Evolutionary conservation across 140 eudicot genomes (phyloP), one percentile per base, ranked within the genome.

Genomic region (Cichorium intybus): DNA sequence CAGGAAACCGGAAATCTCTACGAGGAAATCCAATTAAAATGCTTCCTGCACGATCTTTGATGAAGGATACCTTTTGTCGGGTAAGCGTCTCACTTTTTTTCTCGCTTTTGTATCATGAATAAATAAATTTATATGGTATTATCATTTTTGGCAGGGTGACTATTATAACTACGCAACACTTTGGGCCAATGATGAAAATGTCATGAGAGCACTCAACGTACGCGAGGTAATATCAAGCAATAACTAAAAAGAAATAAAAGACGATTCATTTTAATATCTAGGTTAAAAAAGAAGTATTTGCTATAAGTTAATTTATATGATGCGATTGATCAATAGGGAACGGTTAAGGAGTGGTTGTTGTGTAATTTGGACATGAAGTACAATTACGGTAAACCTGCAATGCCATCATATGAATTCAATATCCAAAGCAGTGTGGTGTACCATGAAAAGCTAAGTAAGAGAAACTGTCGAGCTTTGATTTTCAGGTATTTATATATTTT

Each of bases 341-440:
- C 56, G 9, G 76, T 71, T 43, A 71, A 71, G 23, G 76, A 71
- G 18, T 60, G 69, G 69, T 37, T 71, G 46, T 24, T 71, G 15
- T 71, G 76, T 37, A 71, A 71, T 51, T 5, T 71, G 63, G 76
- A 71, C 15, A 71, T 71, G 69, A 71, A 61, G 43, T 71, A 71
- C 34, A 49, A 71, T 24, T 71, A 71, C 16, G 69, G 76, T 34
- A 60, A 71, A 50, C 56, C 56, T 23, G 50, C 76, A 17, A 71
- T 60, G 76, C 76, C 76, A 1, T 37, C n/a, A 50, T 71, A 71
- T 18, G 47, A 71, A 6, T 71, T 71, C 46, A 10, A 60, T 26
- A 22, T 71, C 24, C 29, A 10, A 8, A 71, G 56, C 9, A 71
- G 76, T 35, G 70, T 71, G 7, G 35, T 16, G 12, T 71, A 60